Percentiles rank a stretch among this genome's conserved stretches.
Conservation (phyloP, 2,329 filamentous ascomycete species). For the Arthrobotrys megalospora region DNA sequence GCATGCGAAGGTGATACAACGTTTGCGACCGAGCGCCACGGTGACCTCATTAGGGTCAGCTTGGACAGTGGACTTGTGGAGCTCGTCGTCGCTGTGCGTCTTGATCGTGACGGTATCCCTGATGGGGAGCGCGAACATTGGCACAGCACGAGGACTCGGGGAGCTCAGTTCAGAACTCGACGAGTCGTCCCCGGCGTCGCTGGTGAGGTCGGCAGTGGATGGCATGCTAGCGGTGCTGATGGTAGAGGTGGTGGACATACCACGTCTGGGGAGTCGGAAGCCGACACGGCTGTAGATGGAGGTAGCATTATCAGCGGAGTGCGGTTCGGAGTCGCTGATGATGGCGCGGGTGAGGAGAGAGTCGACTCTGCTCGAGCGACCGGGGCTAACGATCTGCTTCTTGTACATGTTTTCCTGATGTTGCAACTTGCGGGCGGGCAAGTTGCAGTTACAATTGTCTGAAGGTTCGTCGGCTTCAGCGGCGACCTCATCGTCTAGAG, state of each 20-base stretch:
- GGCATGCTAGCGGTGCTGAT: slow-evolving; percentile 84
- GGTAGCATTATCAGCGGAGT: slow-evolving; percentile 66
- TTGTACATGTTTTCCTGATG: slow-evolving; percentile 47
- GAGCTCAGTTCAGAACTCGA: slow-evolving; percentile 90
- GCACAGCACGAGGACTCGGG: slow-evolving; percentile 83
- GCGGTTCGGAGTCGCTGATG: slow-evolving; percentile 76
- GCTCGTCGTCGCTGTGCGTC: slow-evolving; percentile 65
- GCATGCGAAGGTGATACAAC: slow-evolving; percentile 94
- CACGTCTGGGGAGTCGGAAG: slow-evolving; percentile 65
- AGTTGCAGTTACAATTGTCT: slow-evolving; percentile 71
- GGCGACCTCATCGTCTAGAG: slow-evolving; percentile 75
- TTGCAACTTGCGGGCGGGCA: slow-evolving; percentile 60
- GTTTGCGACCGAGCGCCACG: slow-evolving; percentile 80
- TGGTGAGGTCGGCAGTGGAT: slow-evolving; percentile 93
- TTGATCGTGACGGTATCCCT: slow-evolving; percentile 63
- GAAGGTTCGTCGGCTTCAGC: slow-evolving; percentile 91
- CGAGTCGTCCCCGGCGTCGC: slow-evolving; percentile 85
- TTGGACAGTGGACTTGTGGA: slow-evolving; percentile 61
- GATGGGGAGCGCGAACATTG: slow-evolving; percentile 68
- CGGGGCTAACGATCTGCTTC: slow-evolving; percentile 37
- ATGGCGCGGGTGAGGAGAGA: slow-evolving; percentile 91
- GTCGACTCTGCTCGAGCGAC: slow-evolving; percentile 73
- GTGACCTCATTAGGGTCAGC: slow-evolving; percentile 72
- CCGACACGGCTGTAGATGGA: slow-evolving; percentile 54
- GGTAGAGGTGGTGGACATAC: slow-evolving; percentile 74